Evolutionary conservation across 768 basidiomycete species (phyloP), one percentile per base, ranked within the genome.

Genomic region (Hericium rajendrae): DNA sequence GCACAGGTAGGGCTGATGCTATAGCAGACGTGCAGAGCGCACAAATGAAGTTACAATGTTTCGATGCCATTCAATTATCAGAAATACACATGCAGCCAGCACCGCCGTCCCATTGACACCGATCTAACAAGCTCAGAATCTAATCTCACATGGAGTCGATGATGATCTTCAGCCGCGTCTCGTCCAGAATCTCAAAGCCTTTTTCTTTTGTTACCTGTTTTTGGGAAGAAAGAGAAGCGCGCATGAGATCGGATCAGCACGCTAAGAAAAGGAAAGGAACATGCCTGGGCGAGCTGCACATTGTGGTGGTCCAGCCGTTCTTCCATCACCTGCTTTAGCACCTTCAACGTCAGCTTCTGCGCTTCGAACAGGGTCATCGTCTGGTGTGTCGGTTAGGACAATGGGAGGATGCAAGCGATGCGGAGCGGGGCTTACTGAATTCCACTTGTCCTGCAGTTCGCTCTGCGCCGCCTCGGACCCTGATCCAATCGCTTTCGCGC

Each of bases 301-400:
- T 99, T 98, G 75, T 97, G 94, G 65, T 97, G 91, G 72, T 98
- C 95, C 46, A 99, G 81, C 71, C 97, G 97, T 75, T 98, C 97
- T 71, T 98, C 97, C 97, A 98, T 99, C 48, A 98, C 97, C 74
- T 98, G 94, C 75, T 99, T 98, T 60, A 98, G 76, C 49, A 98
- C 91, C 61, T 83, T 85, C 54, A 98, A 74, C 3, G 91, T 87
- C 60, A 98, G 74, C 40, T 81, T 76, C 64, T 97, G 91, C 0
- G 94, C 97, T 71, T 97, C 93, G 62, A 78, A 72, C 22, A 98
- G 75, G 8, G 88, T 85, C 85, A 98, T 95, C 82, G 85, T 85
- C 95, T 98, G 65, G n/a, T 56, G 16, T 37, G 16, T 51, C 22
- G 26, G 28, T n/a, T 32, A 16, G 20, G 16, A 15, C 32, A 6